A percentile compares a stretch with the other conserved stretches of the same genome.
phyloP scores from a whole-genome alignment of 768 basidiomycete genomes.

The Suillus americanus region DNA sequence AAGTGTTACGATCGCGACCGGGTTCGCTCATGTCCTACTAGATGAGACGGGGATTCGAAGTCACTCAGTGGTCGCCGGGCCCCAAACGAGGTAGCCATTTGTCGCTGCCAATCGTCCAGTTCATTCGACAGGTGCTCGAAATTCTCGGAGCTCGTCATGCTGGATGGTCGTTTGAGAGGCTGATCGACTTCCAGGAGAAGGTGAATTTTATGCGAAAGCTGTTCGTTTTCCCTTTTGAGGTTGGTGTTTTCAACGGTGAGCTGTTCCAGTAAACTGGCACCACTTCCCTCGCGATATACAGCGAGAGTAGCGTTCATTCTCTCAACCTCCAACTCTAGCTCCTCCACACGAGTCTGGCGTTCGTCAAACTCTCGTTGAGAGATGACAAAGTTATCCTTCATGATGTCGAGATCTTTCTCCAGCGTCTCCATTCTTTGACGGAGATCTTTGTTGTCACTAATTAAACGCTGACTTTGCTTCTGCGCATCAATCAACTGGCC shows the following conservation, averaged over 20 bases:
- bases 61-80: constrained; percentile 71
- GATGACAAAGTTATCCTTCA: constrained; percentile 67
- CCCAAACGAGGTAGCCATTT: constrained; percentile 78
- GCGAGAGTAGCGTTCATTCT: constrained; percentile 70
- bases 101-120: constrained; percentile 84
- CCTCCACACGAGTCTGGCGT: constrained; percentile 70
- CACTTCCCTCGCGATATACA: constrained; percentile 72
- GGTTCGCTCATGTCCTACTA: constrained; percentile 52
- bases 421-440: constrained; percentile 69
- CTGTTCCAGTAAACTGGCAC: constrained; percentile 78
- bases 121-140: constrained; percentile 81
- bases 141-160: constrained; percentile 83
- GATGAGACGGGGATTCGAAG: constrained; percentile 58
- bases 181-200: constrained; percentile 86
- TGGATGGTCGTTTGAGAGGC: constrained; percentile 68
- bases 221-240: constrained; percentile 83
- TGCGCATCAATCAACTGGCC: constrained; percentile 76
- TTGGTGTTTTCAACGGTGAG: constrained; percentile 78
- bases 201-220: constrained; percentile 89
- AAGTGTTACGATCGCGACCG: constrained; percentile 51
- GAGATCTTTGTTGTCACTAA: constrained; percentile 74
- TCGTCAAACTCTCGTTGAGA: constrained; percentile 82
- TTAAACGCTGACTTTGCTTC: constrained; percentile 69
- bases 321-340: constrained; percentile 79
- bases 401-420: constrained; percentile 70